Evolutionary conservation across 805 yeast genomes (phyloP).

Genomic region (Ascoidea tarda): DNA sequence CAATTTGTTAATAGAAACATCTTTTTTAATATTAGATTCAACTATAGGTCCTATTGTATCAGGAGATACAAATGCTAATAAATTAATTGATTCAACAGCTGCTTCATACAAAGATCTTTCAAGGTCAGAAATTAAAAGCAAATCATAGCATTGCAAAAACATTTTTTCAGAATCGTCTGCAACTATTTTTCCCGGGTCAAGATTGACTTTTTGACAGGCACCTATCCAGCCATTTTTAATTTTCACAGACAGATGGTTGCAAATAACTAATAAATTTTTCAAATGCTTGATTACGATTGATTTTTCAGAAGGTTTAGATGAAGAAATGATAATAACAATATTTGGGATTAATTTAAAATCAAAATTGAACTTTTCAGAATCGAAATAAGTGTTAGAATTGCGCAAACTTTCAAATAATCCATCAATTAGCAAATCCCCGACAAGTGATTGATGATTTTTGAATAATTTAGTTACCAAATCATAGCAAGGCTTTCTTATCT

Average conservation of each 20-base stretch:
- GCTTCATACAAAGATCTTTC: slow-evolving; percentile 37
- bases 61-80: slow-evolving; percentile 47
- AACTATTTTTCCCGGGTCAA: slow-evolving; percentile 55
- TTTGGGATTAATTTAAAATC: slow-evolving; percentile 20
- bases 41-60: slow-evolving; percentile 38
- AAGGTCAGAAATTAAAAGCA: slow-evolving; percentile 13
- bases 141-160: slow-evolving; percentile 11
- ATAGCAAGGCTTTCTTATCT: slow-evolving; percentile 7
- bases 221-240: slow-evolving; percentile 64
- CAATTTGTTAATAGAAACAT: slow-evolving; percentile 19
- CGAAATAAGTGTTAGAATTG: neutral
- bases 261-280: slow-evolving; percentile 24
- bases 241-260: slow-evolving; percentile 28
- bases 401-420: neutral
- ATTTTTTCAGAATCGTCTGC: slow-evolving; percentile 14
- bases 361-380: slow-evolving; percentile 13
- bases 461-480: slow-evolving; percentile 8
- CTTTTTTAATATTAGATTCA: slow-evolving; percentile 25
- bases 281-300: slow-evolving; percentile 20
- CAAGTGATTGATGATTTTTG: neutral
- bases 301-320: slow-evolving; percentile 13
- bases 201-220: slow-evolving; percentile 38
- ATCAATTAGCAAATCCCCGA: neutral
- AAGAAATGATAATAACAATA: slow-evolving; percentile 24
- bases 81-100: slow-evolving; percentile 31